Evolutionary conservation across 345 rosid species (phyloP).

Genomic region (Corchorus olitorius): DNA sequence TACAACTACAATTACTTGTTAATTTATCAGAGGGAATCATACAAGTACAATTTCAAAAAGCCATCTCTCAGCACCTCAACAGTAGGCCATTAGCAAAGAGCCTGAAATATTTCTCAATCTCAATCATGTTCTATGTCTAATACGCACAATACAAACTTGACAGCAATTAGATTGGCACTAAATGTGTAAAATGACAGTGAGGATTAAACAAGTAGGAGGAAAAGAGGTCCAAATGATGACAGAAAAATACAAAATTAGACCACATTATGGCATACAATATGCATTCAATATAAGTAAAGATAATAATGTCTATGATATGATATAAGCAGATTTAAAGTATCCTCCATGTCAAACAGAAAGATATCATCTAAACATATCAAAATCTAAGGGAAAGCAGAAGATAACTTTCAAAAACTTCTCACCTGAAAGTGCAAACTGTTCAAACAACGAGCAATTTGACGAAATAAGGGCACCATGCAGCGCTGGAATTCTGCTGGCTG

Average conservation of each 20-base stretch:
- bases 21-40: background rate
- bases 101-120: background rate
- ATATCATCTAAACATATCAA: background rate
- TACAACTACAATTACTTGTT: background rate
- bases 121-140: background rate
- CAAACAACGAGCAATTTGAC: slow-evolving; percentile 70
- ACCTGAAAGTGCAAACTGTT: slow-evolving; percentile 94
- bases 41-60: background rate
- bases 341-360: background rate
- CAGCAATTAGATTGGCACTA: background rate
- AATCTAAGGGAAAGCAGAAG: slow-evolving; percentile 5
- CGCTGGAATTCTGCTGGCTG: slow-evolving; percentile 77
- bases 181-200: background rate
- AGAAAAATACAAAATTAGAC: background rate
- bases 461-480: slow-evolving; percentile 83
- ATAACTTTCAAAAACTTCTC: slow-evolving; percentile 8
- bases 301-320: background rate
- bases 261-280: background rate
- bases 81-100: background rate
- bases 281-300: slow-evolving; percentile 2
- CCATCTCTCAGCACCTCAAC: background rate
- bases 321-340: background rate
- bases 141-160: slow-evolving; percentile 2
- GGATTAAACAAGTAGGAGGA: background rate
- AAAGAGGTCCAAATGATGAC: background rate